These are phyloP conservation scores for Geotrichum aggregatum DNA, from an alignment of 1,139 yeast species.

Conservation along the genomic window DNA sequence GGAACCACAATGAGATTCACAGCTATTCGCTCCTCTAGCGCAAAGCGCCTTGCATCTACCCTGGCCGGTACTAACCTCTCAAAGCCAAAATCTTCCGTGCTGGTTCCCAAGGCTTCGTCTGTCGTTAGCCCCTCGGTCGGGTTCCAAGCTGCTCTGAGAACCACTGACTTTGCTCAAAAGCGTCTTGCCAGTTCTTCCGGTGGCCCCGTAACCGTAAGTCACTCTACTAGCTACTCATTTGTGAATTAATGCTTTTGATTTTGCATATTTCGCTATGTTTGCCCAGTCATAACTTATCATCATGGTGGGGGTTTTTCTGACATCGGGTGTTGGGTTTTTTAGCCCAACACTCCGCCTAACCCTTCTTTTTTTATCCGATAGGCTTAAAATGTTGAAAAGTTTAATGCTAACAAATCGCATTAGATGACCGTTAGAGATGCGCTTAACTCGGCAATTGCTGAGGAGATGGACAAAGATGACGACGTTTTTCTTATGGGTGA, in stretches of 20 bases:
- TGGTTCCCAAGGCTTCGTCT: constrained; percentile 23
- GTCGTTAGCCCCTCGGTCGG: constrained; percentile 24
- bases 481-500: constrained; percentile 95
- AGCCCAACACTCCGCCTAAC: background rate
- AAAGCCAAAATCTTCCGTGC: constrained; percentile 18
- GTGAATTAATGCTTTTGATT: no score
- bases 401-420: background rate
- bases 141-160: constrained; percentile 33
- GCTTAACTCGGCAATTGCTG: constrained; percentile 88
- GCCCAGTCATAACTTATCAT: background rate
- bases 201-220: constrained; percentile 35
- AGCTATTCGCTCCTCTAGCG: constrained; percentile 16
- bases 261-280: no score
- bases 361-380: background rate
- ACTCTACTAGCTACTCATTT: background rate
- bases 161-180: constrained; percentile 25
- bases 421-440: constrained; percentile 93
- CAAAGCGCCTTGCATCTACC: constrained; percentile 20
- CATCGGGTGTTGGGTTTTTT: background rate
- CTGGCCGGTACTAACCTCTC: constrained; percentile 8
- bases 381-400: background rate
- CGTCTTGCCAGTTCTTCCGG: constrained; percentile 33
- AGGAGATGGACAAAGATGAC: constrained; percentile 94
- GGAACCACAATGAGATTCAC: constrained; percentile 17
- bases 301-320: background rate